These are phyloP conservation scores for Colletotrichum gigasporum DNA, from an alignment of 2,329 filamentous ascomycete genomes.

Conservation along the genomic window DNA sequence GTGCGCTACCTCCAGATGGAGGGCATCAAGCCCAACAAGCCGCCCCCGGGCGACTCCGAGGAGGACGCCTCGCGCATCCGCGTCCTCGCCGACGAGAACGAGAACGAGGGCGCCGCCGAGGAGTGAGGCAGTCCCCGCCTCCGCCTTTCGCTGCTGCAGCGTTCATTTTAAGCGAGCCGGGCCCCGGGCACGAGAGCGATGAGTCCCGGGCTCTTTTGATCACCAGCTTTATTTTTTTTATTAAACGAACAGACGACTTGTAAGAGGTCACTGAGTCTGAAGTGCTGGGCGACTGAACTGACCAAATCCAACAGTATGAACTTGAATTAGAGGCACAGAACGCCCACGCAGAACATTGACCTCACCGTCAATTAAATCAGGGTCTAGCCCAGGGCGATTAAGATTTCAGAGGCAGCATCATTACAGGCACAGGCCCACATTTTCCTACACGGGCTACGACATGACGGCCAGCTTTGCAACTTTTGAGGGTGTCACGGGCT, in stretches of 20 bases:
- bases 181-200: neutral
- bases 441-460: no score
- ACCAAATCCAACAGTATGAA: neutral
- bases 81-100: slow-evolving; percentile 12
- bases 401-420: no score
- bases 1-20: slow-evolving; percentile 30
- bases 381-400: no score
- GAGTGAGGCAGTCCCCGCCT: neutral
- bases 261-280: neutral
- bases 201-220: no score
- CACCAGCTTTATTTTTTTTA: neutral
- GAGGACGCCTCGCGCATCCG: slow-evolving; percentile 26
- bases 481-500: no score
- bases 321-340: no score
- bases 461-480: no score
- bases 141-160: no score
- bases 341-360: no score
- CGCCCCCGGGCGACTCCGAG: slow-evolving; percentile 27
- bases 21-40: slow-evolving; percentile 31
- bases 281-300: neutral
- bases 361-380: no score
- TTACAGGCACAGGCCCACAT: no score
- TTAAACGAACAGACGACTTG: slow-evolving; percentile 17
- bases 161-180: neutral
- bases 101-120: slow-evolving; percentile 12